A percentile compares a stretch with the other conserved stretches of the same genome.
Conservation (phyloP, 2,329 filamentous ascomycete species). For the Ceratocystis papillata region DNA sequence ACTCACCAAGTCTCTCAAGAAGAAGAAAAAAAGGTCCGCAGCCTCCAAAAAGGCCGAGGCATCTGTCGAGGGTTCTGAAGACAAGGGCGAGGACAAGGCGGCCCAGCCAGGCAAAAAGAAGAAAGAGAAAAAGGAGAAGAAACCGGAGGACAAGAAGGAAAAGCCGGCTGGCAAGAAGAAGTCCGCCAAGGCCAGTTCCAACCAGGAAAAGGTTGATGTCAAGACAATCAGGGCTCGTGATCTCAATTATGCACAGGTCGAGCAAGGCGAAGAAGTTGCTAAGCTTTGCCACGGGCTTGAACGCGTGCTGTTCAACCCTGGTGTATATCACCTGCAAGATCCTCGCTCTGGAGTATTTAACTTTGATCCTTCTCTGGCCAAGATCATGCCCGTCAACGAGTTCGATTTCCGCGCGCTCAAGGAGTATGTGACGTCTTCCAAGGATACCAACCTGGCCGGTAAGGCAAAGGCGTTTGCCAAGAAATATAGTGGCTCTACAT, state of each 20-base stretch:
- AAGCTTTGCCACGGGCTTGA: constrained; percentile 64
- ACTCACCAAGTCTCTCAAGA: constrained; percentile 22
- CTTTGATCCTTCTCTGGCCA: constrained; percentile 87
- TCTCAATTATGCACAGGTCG: constrained; percentile 30
- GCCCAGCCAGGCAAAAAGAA: background rate
- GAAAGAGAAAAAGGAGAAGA: constrained; percentile 1
- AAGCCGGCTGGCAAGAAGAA: constrained; percentile 3
- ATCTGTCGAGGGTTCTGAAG: background rate
- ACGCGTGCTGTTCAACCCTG: constrained; percentile 87
- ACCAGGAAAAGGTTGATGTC: constrained; percentile 27
- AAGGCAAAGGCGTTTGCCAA: constrained; percentile 56
- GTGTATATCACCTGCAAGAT: constrained; percentile 86
- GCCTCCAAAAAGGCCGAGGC: constrained; percentile 6
- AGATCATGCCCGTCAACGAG: constrained; percentile 84
- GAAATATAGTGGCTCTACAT: constrained; percentile 90
- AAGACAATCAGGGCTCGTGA: constrained; percentile 28
- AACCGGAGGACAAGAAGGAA: background rate
- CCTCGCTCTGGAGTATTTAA: constrained; percentile 81
- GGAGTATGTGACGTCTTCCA: constrained; percentile 82
- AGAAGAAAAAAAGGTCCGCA: constrained; percentile 17
- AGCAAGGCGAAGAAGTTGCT: constrained; percentile 39
- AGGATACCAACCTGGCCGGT: constrained; percentile 59
- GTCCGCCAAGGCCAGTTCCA: background rate
- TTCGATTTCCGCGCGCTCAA: constrained; percentile 86
- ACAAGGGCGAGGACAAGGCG: background rate